Evolutionary conservation across 225 moss, liverwort and hornwort species (phyloP), one percentile per base, ranked within the genome.

Genomic region (Takakia lepidozioides): DNA sequence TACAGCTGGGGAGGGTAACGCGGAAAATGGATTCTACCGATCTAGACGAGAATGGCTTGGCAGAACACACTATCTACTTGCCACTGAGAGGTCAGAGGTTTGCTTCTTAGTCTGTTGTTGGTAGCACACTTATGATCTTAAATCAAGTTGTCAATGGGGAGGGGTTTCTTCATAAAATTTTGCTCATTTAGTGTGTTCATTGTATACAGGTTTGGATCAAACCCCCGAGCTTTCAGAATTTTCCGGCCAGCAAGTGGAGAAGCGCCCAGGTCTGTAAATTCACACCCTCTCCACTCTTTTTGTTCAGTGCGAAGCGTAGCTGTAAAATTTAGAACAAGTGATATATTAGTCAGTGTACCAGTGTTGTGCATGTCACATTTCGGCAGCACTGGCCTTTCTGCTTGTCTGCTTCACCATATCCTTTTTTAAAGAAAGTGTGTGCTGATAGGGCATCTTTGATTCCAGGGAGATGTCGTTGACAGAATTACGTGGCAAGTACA

Each of bases 1-100:
- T 66, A 55, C 58, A 10, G 84, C 82, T 11, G 71, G 67, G 23
- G 67, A 64, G 8, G 73, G 56, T 15, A 41, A 62, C 24, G 51
- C 54, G 37, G 98, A 87, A n/a, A 91, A 83, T 77, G 91, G 80
- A 28, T 76, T 91, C 47, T 98, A 98, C 68, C 85, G 73, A 62
- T 98, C 98, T 20, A 81, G 71, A 51, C 77, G 87, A 60, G 87
- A 91, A 68, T 91, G 98, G 91, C 90, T 87, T 60, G 98, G 98
- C 66, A 87, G 98, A 72, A 67, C 75, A 22, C 98, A 98, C 55
- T 91, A 85, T 76, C 75, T 98, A 43, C 85, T 91, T 61, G 98
- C 98, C 48, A 38, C 91, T 54, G 98, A 98, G 58, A 91, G 84
- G 88, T 89, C 59, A 73, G 65, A 25, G 1, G 32, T n/a, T n/a